Percentiles rank a stretch among this genome's conserved stretches.
Evolutionary conservation across 2,329 filamentous ascomycete species (phyloP).

Genomic region (Aphanocladium album): DNA sequence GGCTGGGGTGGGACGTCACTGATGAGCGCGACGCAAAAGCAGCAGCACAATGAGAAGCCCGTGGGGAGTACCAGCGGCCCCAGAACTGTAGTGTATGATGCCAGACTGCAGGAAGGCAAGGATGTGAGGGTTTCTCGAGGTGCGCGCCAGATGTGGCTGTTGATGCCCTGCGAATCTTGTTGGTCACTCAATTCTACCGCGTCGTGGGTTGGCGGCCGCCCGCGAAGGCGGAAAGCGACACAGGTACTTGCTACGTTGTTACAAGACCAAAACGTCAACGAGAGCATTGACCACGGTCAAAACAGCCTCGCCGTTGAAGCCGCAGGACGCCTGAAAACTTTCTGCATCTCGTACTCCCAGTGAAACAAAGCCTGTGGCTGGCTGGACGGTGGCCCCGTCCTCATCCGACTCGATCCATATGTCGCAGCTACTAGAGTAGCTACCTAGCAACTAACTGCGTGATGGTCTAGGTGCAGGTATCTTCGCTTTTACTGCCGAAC

Average conservation of each 20-base stretch:
- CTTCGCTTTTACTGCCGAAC: background rate
- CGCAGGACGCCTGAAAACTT: background rate
- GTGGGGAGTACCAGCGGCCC: background rate
- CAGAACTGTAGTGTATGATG: background rate
- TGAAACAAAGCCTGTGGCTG: background rate
- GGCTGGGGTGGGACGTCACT: constrained; percentile 10
- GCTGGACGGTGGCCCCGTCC: background rate
- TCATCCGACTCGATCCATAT: background rate
- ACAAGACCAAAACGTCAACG: background rate
- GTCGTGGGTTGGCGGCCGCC: background rate
- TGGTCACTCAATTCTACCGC: background rate
- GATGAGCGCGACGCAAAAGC: background rate
- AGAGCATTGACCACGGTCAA: background rate
- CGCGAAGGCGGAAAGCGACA: background rate
- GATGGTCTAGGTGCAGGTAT: background rate
- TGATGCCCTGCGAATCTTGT: background rate
- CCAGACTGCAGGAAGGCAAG: background rate
- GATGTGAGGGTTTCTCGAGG: background rate
- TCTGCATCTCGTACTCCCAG: background rate
- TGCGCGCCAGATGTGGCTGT: background rate
- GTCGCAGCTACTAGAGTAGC: background rate
- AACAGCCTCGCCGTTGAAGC: background rate
- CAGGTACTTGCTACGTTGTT: background rate
- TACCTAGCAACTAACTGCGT: background rate
- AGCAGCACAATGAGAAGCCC: background rate